Conservation (phyloP, 306 rosid species). For the Luffa aegyptiaca region DNA sequence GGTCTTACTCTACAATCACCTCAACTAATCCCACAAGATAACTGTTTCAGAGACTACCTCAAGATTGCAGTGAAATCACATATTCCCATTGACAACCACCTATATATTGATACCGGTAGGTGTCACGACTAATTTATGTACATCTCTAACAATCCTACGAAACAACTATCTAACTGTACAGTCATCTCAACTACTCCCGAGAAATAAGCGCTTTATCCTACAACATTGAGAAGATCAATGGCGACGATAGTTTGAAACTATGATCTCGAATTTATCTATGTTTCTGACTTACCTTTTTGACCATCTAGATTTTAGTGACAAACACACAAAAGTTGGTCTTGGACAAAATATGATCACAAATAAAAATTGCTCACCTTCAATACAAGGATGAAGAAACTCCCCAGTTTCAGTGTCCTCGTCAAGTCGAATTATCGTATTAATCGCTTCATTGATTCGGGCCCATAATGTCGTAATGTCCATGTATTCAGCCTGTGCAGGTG, state of each 20-base stretch:
- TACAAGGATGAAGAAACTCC: constrained; percentile 66
- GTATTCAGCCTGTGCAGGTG: constrained; percentile 49
- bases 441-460: constrained; percentile 59
- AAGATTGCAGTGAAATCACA: background rate
- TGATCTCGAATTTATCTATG: background rate
- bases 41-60: background rate
- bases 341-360: background rate
- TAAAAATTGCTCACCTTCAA: constrained; percentile 49
- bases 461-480: constrained; percentile 53
- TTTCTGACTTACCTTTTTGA: background rate
- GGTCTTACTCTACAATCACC: background rate
- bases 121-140: background rate
- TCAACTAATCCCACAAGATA: background rate
- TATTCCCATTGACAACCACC: background rate
- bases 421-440: constrained; percentile 50
- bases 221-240: background rate
- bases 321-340: background rate
- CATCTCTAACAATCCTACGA: background rate
- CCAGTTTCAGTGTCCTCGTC: constrained; percentile 54
- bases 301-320: background rate
- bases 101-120: background rate
- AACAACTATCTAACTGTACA: background rate
- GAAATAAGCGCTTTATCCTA: background rate
- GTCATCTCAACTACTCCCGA: background rate
- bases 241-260: background rate